Evolutionary conservation across 495 filamentous ascomycete species (phyloP).

Genomic region (Amniculicola lignicola): DNA sequence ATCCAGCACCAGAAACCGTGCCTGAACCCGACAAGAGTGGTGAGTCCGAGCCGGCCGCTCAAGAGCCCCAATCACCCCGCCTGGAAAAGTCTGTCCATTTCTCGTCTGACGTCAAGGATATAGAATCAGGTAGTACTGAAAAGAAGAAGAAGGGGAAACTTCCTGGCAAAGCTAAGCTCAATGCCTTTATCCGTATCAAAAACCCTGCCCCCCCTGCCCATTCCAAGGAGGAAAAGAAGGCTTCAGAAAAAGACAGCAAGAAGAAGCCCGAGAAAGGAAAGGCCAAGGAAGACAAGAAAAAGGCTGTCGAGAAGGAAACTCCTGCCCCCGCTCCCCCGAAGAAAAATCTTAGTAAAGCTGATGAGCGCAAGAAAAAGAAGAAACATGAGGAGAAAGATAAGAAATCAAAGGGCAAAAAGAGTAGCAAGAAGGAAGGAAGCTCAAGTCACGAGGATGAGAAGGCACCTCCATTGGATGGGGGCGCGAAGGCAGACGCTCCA

Average conservation of each 20-base stretch:
- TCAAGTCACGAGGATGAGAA: constrained; percentile 7
- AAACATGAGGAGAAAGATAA: constrained; percentile 24
- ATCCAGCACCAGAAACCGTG: neutral
- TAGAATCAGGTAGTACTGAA: constrained; percentile 6
- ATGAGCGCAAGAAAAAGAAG: constrained; percentile 29
- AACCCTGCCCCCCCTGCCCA: constrained; percentile 12
- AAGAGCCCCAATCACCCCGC: constrained; percentile 8
- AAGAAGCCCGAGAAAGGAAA: constrained; percentile 7
- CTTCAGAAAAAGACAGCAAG: constrained; percentile 15
- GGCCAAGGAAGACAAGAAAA: constrained; percentile 21
- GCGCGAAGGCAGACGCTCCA: constrained; percentile 3
- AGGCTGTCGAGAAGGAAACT: constrained; percentile 10
- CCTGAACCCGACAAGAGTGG: neutral
- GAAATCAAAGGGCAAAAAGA: constrained; percentile 23
- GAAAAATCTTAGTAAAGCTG: constrained; percentile 27
- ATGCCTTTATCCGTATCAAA: constrained; percentile 28
- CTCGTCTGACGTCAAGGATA: constrained; percentile 28
- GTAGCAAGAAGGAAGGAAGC: constrained; percentile 11
- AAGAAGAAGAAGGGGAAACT: constrained; percentile 22
- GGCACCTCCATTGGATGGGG: constrained; percentile 2
- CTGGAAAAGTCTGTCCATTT: constrained; percentile 27
- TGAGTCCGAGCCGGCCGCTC: constrained; percentile 20
- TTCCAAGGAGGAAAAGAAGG: too few species aligned
- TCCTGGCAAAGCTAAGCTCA: constrained; percentile 13
- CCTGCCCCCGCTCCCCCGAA: constrained; percentile 8